These are phyloP conservation scores for Trichoderma pleuroti DNA, from an alignment of 2,329 filamentous ascomycete species.

Conservation along the genomic window DNA sequence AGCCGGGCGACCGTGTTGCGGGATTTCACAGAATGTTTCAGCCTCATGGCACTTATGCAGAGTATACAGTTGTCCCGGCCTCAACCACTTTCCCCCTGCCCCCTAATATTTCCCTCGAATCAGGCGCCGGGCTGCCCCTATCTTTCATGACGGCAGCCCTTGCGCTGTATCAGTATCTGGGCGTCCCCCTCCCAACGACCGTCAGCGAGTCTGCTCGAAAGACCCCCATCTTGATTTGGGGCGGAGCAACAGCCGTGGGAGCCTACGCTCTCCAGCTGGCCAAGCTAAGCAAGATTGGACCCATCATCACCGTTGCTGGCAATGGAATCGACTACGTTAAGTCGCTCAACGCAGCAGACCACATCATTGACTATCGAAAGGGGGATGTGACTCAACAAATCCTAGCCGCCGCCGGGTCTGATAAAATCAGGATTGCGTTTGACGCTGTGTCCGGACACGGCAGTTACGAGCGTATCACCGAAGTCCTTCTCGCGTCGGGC, in stretches of 20 bases:
- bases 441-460: slow-evolving; percentile 2
- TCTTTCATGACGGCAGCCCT: slow-evolving; percentile 7
- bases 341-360: not conserved
- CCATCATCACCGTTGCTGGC: slow-evolving; percentile 56
- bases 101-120: slow-evolving; percentile 39
- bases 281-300: slow-evolving; percentile 48
- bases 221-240: slow-evolving; percentile 43
- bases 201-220: not conserved
- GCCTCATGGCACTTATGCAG: slow-evolving; percentile 52
- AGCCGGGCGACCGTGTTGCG: slow-evolving; percentile 42
- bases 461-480: not conserved
- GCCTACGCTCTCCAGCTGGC: slow-evolving; percentile 56
- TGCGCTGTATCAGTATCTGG: not conserved
- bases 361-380: slow-evolving; percentile 6
- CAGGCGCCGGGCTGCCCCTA: not conserved
- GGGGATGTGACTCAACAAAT: not conserved
- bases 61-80: slow-evolving; percentile 54
- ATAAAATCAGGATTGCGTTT: not conserved
- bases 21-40: slow-evolving; percentile 49
- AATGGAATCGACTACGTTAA: slow-evolving; percentile 3
- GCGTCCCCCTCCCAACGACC: not conserved
- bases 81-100: slow-evolving; percentile 56
- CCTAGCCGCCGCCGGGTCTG: not conserved
- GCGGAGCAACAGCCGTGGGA: slow-evolving; percentile 51
- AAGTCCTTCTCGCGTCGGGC: not conserved